These are phyloP conservation scores for Rhizomucor miehei DNA, from an alignment of 371 early-diverging fungal genomes.

Conservation along the genomic window DNA sequence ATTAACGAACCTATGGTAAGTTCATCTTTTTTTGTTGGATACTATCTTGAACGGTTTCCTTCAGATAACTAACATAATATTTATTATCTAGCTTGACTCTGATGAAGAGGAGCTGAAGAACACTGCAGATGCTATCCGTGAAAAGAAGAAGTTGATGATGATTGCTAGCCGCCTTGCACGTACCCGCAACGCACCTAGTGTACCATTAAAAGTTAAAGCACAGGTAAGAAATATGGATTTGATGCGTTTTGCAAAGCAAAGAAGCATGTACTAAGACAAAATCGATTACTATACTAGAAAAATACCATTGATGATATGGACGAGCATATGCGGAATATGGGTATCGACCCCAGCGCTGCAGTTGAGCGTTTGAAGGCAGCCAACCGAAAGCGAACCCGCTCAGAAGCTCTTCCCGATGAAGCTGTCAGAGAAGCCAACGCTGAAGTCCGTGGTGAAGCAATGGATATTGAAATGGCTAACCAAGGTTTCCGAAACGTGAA, in stretches of 20 bases:
- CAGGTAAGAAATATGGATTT: constrained; percentile 22
- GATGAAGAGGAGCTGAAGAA: constrained; percentile 76
- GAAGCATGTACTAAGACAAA: constrained; percentile 5
- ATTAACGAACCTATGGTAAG: constrained; percentile 68
- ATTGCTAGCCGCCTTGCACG: constrained; percentile 71
- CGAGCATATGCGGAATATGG: constrained; percentile 57
- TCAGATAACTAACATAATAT: background rate
- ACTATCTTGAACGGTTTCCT: too few species aligned
- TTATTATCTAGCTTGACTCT: constrained; percentile 39
- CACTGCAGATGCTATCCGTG: constrained; percentile 81
- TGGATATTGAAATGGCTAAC: constrained; percentile 63
- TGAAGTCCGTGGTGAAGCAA: constrained; percentile 46
- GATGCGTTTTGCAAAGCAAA: background rate
- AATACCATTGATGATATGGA: constrained; percentile 56
- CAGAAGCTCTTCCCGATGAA: constrained; percentile 34
- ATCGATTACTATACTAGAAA: constrained; percentile 1
- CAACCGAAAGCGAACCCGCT: constrained; percentile 67
- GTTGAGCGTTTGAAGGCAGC: constrained; percentile 52
- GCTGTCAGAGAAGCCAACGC: constrained; percentile 55
- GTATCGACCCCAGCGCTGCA: constrained; percentile 54
- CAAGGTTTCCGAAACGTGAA: constrained; percentile 78
- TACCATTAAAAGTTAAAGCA: constrained; percentile 57
- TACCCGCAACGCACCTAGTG: constrained; percentile 62
- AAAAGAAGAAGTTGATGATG: constrained; percentile 81
- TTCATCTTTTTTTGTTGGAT: background rate